Evolutionary conservation across 2,329 filamentous ascomycete genomes (phyloP).

Genomic region (Alternaria tenuissima): DNA sequence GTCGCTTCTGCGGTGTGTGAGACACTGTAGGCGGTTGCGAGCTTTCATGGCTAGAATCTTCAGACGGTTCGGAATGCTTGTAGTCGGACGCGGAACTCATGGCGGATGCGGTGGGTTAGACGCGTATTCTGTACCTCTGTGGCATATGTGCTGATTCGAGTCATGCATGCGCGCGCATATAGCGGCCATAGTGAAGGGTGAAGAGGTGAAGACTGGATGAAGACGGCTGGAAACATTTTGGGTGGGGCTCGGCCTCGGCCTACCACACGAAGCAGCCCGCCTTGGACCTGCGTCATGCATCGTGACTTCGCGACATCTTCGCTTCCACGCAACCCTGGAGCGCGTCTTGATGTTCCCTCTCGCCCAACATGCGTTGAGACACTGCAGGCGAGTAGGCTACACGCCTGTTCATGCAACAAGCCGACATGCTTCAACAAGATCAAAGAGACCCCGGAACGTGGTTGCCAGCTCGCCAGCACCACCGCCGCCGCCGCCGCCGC

Average conservation of each 20-base stretch:
- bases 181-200: constrained; percentile 24
- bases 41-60: constrained; percentile 9
- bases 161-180: not conserved
- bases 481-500: constrained; percentile 16
- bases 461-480: constrained; percentile 9
- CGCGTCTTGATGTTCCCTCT: constrained; percentile 44
- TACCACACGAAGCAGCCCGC: not conserved
- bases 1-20: constrained; percentile 35
- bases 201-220: constrained; percentile 6
- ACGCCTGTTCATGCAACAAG: constrained; percentile 9
- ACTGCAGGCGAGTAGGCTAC: constrained; percentile 21
- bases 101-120: not conserved
- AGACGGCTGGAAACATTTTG: constrained; percentile 7
- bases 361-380: constrained; percentile 41
- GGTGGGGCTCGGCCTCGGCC: constrained; percentile 17
- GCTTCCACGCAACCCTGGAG: constrained; percentile 14
- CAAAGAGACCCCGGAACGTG: not conserved
- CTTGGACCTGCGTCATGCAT: constrained; percentile 21
- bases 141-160: not conserved
- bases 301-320: constrained; percentile 35
- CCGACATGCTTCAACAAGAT: constrained; percentile 31
- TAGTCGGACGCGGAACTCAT: constrained; percentile 32
- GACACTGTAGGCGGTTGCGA: constrained; percentile 13
- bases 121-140: not conserved
- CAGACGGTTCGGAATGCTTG: constrained; percentile 2